Base-by-base conservation (phyloP, 257 asterid species). In the Solanum commersonii region DNA sequence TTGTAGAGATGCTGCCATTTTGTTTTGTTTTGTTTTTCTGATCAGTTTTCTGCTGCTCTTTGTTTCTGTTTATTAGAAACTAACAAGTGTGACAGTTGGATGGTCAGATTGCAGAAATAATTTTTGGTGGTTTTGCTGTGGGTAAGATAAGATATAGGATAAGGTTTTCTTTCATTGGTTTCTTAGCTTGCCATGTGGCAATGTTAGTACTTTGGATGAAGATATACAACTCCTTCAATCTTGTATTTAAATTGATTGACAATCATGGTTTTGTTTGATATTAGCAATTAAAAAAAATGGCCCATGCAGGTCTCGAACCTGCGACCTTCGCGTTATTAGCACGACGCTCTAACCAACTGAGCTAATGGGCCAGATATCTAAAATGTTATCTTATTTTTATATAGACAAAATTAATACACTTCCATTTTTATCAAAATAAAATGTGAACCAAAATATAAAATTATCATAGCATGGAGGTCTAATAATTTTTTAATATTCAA, bases 1-100 rank as follows among this genome's bases (percentile, higher is more conserved):
- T 92, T 97, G 99, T 22, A 95, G 82, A 68, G 98, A 94, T 91
- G 95, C 92, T 63, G 98, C 99, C 99, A 97, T 96, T 77, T 40
- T 92, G 56, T 29, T 60, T 87, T 20, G 84, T 52, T 42, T 87
- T 22, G 84, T 56, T 27, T n/a, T 83, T 22, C 16, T 70, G 86
- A 14, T 44, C 76, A 29, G 22, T 33, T 44, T 42, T 31, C 34
- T 31, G 37, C n/a, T 49, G 37, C 37, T 34, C 23, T 71, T 44
- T 71, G 56, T 73, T 71, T 70, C 87, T 88, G 59, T 84, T 89
- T 88, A 86, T n/a, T 78, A 87, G 68, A 79, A 88, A 79, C 67
- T 16, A 71, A 42, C 33, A 35, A 27, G 44, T 37, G 85, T 78
- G 87, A 74, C 90, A 78, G 88, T 52, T 38, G 46, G 91, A 63